These are phyloP conservation scores for Jackrogersella multiformis DNA, from an alignment of 495 filamentous ascomycete species.

Conservation along the genomic window DNA sequence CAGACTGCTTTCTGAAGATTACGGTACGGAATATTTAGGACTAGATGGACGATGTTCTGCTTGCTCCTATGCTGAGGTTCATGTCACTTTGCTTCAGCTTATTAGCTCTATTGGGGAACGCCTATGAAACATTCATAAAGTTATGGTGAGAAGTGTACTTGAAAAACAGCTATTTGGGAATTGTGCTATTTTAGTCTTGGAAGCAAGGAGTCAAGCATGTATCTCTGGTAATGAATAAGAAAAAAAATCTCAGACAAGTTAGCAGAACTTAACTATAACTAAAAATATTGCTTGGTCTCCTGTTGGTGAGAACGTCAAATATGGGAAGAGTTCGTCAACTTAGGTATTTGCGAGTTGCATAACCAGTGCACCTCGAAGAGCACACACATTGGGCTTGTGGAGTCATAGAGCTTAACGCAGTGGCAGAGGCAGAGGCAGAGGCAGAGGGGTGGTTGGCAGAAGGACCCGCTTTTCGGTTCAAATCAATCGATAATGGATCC, in stretches of 20 bases:
- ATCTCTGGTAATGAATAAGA: conserved; percentile 35
- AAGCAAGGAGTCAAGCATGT: conserved; percentile 12
- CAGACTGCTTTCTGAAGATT: conserved; percentile 34
- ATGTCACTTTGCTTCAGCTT: conserved; percentile 24
- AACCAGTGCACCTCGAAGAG: no score
- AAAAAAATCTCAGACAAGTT: conserved; percentile 3
- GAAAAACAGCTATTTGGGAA: conserved; percentile 13
- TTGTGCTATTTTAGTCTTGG: conserved; percentile 18
- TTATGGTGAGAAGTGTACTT: conserved; percentile 7
- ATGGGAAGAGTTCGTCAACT: not conserved
- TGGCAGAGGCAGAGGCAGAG: no score
- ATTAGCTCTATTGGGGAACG: conserved; percentile 14
- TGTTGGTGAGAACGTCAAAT: not conserved
- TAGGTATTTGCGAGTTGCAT: not conserved
- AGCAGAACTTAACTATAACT: not conserved
- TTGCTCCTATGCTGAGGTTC: conserved; percentile 38
- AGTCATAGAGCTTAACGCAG: not conserved
- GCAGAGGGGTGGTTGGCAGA: not conserved
- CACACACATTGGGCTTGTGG: conserved; percentile 2
- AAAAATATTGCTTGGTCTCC: conserved; percentile 23
- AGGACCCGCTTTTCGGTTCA: conserved; percentile 9
- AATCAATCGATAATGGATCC: not conserved
- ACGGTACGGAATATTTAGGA: conserved; percentile 9
- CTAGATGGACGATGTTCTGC: conserved; percentile 21
- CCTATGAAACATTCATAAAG: conserved; percentile 10